Evolutionary conservation across 805 yeast genomes (phyloP), one percentile per base, ranked within the genome.

Genomic region (Priceomyces castillae): DNA sequence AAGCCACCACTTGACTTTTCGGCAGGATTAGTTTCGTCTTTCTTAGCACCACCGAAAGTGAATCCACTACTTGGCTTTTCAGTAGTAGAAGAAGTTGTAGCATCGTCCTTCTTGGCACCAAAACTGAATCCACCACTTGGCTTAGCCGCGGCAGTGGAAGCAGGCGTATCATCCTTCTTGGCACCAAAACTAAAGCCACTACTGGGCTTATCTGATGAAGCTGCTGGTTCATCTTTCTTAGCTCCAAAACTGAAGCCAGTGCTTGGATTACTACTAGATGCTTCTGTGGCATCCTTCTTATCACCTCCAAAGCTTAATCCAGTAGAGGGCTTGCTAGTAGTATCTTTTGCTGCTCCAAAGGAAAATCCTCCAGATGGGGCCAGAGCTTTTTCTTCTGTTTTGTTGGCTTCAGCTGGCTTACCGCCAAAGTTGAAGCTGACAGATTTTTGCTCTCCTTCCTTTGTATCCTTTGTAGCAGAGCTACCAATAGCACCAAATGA

Each of bases 251-350:
- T 19, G 18, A 34, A 34, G 25, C 26, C 15, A 18, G 39, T 35
- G 7, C 49, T 41, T 11, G 57, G 51, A 34, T 51, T 56, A n/a
- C 47, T 53, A 23, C 44, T 53, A 25, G 52, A 55, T 37, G 48
- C 51, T 4, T 44, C 57, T 12, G 22, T 11, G 3, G 6, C 25
- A n/a, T 52, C 58, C 23, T 48, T 51, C 19, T 47, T 44, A 40
- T 57, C 59, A 15, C 56, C 53, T 11, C 65, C 67, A 46, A 62
- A 58, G 3, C 58, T 43, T 36, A 60, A 56, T 2, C 62, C 59
- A 5, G 53, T 49, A 16, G 56, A 41, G 40, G 41, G 54, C 47
- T 36, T 36, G 30, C 14, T 42, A 22, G 42, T 14, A 34, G 42
- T 52, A 2, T 57, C 37, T 20, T 46, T 44, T 34, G 49, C 45